phyloP scores from a whole-genome alignment of 2,329 filamentous ascomycete species.

The Mollisiaceae sp. region DNA sequence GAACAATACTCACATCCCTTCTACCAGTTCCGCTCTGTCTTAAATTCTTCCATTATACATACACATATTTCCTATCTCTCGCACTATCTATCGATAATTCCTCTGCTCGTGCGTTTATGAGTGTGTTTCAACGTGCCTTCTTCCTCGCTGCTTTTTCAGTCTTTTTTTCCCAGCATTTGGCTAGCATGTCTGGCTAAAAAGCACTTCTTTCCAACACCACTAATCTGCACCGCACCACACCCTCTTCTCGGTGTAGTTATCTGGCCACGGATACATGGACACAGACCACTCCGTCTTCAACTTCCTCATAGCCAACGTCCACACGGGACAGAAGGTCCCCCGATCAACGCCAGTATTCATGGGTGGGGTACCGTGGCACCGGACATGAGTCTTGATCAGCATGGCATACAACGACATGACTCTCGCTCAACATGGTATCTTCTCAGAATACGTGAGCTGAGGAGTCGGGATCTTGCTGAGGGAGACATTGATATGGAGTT shows the following conservation, averaged over 20 bases:
- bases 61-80: neutral
- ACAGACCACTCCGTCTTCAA: neutral
- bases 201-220: neutral
- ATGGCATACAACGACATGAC: neutral
- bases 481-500: neutral
- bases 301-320: neutral
- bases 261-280: neutral
- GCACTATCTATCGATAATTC: neutral
- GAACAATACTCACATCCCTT: neutral
- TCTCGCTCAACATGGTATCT: neutral
- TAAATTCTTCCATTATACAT: constrained; percentile 1
- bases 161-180: neutral
- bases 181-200: neutral
- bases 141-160: constrained; percentile 7
- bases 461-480: neutral
- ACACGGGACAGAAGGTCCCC: neutral
- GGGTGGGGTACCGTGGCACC: neutral
- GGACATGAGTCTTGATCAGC: no score
- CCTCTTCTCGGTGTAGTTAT: neutral
- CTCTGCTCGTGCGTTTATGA: neutral
- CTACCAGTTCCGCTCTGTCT: neutral
- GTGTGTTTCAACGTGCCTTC: neutral
- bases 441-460: no score
- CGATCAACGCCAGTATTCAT: neutral
- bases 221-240: neutral